Percentiles rank a stretch among this genome's conserved stretches.
Conservation (phyloP, 2,329 filamentous ascomycete genomes). For the Didymella sp. region DNA sequence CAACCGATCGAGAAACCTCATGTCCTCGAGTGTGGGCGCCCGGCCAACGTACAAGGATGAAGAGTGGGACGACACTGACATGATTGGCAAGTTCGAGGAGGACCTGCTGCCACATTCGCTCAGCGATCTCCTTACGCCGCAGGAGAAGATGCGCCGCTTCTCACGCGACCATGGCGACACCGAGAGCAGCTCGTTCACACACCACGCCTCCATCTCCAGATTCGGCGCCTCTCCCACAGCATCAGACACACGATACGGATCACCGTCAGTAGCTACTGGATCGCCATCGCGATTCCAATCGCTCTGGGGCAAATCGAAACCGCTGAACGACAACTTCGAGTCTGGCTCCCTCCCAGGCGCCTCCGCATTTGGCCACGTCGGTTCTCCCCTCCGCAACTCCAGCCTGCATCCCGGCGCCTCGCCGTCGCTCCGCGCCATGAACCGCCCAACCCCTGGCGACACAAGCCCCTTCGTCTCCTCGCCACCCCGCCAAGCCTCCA, state of each 20-base stretch:
- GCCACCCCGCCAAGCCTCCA: constrained; percentile 63
- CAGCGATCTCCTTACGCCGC: constrained; percentile 68
- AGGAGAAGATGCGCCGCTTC: constrained; percentile 65
- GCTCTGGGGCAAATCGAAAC: constrained; percentile 60
- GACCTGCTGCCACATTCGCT: constrained; percentile 80
- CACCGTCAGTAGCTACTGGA: constrained; percentile 58
- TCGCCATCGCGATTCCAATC: constrained; percentile 68
- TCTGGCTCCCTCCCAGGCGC: constrained; percentile 46
- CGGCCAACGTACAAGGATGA: constrained; percentile 54
- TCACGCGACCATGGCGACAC: constrained; percentile 65
- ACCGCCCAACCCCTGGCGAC: constrained; percentile 57
- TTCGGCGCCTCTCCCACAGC: constrained; percentile 57
- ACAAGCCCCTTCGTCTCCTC: constrained; percentile 61
- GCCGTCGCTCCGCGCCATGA: constrained; percentile 60
- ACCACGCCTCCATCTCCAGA: constrained; percentile 57
- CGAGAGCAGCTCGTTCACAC: constrained; percentile 55
- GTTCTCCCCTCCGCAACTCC: constrained; percentile 70
- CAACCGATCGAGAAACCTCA: constrained; percentile 60
- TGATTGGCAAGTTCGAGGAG: constrained; percentile 81
- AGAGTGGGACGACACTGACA: constrained; percentile 58
- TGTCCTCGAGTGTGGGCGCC: constrained; percentile 67
- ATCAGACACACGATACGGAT: constrained; percentile 56
- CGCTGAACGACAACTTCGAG: constrained; percentile 56
- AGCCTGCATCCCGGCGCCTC: constrained; percentile 59
- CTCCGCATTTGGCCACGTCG: constrained; percentile 66